These are phyloP conservation scores for Penicillium pancosmium DNA, from an alignment of 495 filamentous ascomycete species.

Conservation along the genomic window DNA sequence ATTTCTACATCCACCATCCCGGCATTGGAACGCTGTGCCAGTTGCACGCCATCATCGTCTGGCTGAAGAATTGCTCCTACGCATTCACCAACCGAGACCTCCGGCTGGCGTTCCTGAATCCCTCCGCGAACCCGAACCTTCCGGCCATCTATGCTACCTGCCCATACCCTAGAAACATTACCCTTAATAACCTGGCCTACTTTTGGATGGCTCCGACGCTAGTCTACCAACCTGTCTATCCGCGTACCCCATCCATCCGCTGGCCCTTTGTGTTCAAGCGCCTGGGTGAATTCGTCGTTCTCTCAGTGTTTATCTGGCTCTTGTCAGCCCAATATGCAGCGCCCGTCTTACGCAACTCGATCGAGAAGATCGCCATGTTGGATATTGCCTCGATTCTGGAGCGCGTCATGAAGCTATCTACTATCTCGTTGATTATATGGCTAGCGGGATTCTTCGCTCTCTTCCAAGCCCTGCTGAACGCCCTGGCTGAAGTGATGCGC, in stretches of 20 bases:
- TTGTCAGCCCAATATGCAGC: conserved; percentile 89
- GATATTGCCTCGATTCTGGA: conserved; percentile 83
- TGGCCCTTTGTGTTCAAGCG: conserved; percentile 88
- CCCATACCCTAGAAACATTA: conserved; percentile 90
- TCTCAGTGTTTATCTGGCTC: conserved; percentile 91
- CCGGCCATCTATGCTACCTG: conserved; percentile 81
- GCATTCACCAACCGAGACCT: conserved; percentile 96
- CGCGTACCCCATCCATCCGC: conserved; percentile 72
- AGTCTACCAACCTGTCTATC: conserved; percentile 96
- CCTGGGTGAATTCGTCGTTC: conserved; percentile 69
- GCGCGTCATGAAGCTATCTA: conserved; percentile 89
- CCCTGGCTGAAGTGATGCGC: conserved; percentile 82
- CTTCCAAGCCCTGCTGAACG: conserved; percentile 89
- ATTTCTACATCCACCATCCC: conserved; percentile 87
- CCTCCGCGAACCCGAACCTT: conserved; percentile 56
- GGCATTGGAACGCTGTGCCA: conserved; percentile 90
- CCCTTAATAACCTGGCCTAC: conserved; percentile 80
- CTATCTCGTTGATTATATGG: conserved; percentile 93
- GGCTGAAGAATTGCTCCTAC: conserved; percentile 93
- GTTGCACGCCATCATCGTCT: conserved; percentile 91
- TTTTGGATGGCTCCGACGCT: conserved; percentile 98
- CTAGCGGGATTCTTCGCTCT: conserved; percentile 94
- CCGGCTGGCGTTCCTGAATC: conserved; percentile 80
- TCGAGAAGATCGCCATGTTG: conserved; percentile 80
- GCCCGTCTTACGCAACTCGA: conserved; percentile 83